A percentile compares a stretch with the other conserved stretches of the same genome.
phyloP scores from a whole-genome alignment of 2,329 filamentous ascomycete species.

The Fonsecaea multimorphosa region DNA sequence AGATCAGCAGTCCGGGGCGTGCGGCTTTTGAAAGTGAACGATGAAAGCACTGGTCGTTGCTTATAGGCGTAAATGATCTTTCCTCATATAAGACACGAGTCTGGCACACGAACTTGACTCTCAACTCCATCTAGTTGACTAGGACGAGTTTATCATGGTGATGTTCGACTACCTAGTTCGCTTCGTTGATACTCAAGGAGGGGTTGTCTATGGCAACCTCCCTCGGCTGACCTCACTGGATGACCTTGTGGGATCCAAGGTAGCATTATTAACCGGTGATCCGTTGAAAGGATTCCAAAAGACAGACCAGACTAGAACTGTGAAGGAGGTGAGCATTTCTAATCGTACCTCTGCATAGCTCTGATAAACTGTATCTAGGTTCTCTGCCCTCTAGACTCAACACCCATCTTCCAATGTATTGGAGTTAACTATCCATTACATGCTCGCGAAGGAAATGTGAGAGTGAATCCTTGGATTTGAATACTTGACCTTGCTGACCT shows the following conservation, averaged over 20 bases:
- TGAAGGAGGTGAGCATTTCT: too few species aligned
- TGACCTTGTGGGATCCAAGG: not conserved
- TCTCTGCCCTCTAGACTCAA: not conserved
- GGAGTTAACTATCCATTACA: conserved; percentile 17
- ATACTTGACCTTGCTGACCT: not conserved
- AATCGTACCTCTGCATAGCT: too few species aligned
- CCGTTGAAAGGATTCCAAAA: not conserved
- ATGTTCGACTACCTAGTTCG: conserved; percentile 3
- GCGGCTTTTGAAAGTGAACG: too few species aligned
- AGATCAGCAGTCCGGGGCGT: too few species aligned
- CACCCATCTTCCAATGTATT: conserved; percentile 9
- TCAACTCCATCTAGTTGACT: too few species aligned
- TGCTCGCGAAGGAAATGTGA: conserved; percentile 3
- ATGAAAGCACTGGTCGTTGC: too few species aligned
- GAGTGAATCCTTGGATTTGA: not conserved
- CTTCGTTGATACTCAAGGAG: not conserved
- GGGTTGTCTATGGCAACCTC: not conserved
- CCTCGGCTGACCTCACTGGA: not conserved
- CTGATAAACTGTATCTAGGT: too few species aligned
- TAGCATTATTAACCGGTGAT: not conserved
- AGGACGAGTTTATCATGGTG: too few species aligned
- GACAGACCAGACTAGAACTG: not conserved
- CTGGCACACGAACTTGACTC: too few species aligned
- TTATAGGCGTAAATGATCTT: too few species aligned
- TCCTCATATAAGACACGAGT: too few species aligned